These are phyloP conservation scores for Pyrenochaeta sp. DNA, from an alignment of 2,329 filamentous ascomycete genomes.

Conservation along the genomic window DNA sequence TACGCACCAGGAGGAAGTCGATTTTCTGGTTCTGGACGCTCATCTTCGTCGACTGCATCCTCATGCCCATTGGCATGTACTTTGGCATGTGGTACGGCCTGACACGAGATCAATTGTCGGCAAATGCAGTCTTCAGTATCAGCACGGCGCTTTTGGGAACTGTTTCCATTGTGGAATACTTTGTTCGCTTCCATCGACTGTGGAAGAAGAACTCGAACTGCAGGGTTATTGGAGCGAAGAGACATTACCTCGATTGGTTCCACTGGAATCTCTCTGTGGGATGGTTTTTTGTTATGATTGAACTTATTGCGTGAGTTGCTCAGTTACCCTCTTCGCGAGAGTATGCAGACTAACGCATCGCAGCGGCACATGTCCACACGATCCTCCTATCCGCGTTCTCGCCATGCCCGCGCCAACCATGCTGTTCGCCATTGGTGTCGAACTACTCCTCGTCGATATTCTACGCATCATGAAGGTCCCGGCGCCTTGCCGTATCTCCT, in stretches of 20 bases:
- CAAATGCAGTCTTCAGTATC: conserved; percentile 63
- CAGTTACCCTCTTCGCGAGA: not conserved
- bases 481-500: conserved; percentile 62
- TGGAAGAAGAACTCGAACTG: conserved; percentile 63
- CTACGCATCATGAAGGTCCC: conserved; percentile 56
- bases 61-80: conserved; percentile 67
- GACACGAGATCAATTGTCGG: conserved; percentile 53
- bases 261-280: conserved; percentile 65
- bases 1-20: conserved; percentile 62
- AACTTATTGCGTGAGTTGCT: conserved; percentile 59
- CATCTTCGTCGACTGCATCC: conserved; percentile 66
- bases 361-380: conserved; percentile 56
- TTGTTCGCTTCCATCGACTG: conserved; percentile 58
- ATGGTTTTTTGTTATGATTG: conserved; percentile 65
- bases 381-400: conserved; percentile 62
- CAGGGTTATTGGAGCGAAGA: conserved; percentile 58
- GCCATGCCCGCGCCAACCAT: conserved; percentile 62
- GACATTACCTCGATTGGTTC: conserved; percentile 63
- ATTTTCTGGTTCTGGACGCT: conserved; percentile 68
- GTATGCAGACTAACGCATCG: conserved; percentile 9
- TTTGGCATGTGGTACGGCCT: conserved; percentile 68
- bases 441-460: conserved; percentile 60
- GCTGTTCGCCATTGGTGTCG: conserved; percentile 61
- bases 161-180: conserved; percentile 64
- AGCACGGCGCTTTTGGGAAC: conserved; percentile 63